These are phyloP conservation scores for Backusella sp. DNA, from an alignment of 192 early-diverging fungal genomes.

Conservation along the genomic window DNA sequence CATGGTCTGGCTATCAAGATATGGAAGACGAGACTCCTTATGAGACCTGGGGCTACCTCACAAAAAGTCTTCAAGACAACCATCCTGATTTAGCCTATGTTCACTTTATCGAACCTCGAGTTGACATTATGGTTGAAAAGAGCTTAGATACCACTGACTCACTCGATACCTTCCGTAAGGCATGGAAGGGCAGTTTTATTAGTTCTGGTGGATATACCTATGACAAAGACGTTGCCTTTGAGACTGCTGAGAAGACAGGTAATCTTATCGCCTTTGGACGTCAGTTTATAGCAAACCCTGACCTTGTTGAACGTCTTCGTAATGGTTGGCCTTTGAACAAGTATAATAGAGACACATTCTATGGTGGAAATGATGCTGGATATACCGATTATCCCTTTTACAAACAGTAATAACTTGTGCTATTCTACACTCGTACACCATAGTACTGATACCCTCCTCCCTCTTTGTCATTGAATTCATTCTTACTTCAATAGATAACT, in stretches of 20 bases:
- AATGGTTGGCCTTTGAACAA: conserved; percentile 12
- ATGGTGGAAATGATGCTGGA: conserved; percentile 1
- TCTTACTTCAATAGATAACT: no score
- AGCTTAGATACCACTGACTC: not conserved
- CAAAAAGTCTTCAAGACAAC: conserved; percentile 16
- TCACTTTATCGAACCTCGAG: conserved; percentile 31
- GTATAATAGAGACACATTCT: conserved; percentile 23
- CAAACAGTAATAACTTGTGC: not conserved
- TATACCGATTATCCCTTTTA: conserved; percentile 32
- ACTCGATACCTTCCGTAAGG: conserved; percentile 12
- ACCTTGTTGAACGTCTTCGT: conserved; percentile 20
- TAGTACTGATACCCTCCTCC: no score
- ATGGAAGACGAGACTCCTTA: conserved; percentile 31
- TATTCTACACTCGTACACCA: no score
- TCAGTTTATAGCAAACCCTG: conserved; percentile 32
- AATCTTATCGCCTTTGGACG: conserved; percentile 31
- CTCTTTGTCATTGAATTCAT: no score
- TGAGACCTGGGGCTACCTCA: conserved; percentile 28
- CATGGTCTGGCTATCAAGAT: conserved; percentile 29
- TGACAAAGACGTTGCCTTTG: not conserved
- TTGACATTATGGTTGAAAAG: conserved; percentile 47
- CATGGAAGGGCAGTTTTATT: conserved; percentile 23
- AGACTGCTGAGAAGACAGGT: conserved; percentile 10
- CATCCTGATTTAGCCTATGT: conserved; percentile 34
- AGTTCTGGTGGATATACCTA: conserved; percentile 19